Evolutionary conservation across 2,329 filamentous ascomycete species (phyloP), one percentile per base, ranked within the genome.

Genomic region (Colletotrichum tamarilloi): DNA sequence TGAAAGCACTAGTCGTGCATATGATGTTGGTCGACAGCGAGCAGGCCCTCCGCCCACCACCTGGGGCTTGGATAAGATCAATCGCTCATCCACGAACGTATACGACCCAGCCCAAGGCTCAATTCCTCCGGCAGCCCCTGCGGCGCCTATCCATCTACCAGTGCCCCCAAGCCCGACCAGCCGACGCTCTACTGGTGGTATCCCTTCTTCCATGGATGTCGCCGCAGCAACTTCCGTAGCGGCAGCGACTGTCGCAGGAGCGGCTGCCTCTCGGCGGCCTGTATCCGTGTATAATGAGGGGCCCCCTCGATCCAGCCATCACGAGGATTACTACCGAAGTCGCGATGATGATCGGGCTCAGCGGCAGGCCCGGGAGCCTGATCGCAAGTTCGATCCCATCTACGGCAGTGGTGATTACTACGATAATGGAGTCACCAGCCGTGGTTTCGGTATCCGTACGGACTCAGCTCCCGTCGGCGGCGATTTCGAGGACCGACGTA

Each of bases 41-140:
- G 80, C 87, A 38, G 87, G 88, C 0, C 93, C 92, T 2, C 93
- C 93, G 11, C 92, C 92, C 5, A 90, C 91, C 5, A 93, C 91
- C 3, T 87, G 92, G 76, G 93, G 92, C 0, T 90, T 95, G 75
- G 93, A 94, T 77, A 93, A 90, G 81, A 89, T 94, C 75, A 89
- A 89, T 76, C 84, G 88, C 70, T 78, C 77, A 19, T 79, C 78
- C 3, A 78, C 82, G 2, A 79, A 81, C 6, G 59, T 83, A 7
- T 90, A 89, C 74, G 87, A 89, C 28, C 80, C 85, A 32, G 82
- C 87, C 53, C 85, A 87, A 63, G 83, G 87, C 78, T 84, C 88
- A 19, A 81, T 87, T 16, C 84, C 85, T 0, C 84, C 86, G 8
- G 77, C 82, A 30, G 85, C 72, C 9, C 75, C 72, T 53, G 66